Evolutionary conservation across 345 rosid species (phyloP).

Genomic region (Gossypium anomalum): DNA sequence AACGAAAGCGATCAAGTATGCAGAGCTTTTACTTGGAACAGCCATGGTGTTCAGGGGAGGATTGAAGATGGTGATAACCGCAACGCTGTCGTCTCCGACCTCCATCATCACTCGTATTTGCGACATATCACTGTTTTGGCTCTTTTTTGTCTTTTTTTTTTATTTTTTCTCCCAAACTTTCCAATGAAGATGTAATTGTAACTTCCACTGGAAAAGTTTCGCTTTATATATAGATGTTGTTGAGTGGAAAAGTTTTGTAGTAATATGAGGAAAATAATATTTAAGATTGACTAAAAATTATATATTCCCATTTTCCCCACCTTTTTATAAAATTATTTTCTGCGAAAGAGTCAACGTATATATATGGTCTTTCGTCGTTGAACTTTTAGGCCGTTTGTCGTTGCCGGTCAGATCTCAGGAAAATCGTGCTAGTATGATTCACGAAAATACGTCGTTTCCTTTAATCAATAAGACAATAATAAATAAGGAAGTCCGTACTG

Average conservation of each 20-base stretch:
- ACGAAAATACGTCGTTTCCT: too few species aligned
- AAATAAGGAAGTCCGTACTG: too few species aligned
- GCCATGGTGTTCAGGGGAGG: slow-evolving; percentile 95
- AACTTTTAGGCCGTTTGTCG: too few species aligned
- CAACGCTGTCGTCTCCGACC: slow-evolving; percentile 82
- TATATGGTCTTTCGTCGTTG: too few species aligned
- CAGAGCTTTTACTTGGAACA: slow-evolving; percentile 43
- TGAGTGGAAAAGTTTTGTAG: not conserved
- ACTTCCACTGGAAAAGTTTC: not conserved
- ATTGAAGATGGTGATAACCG: slow-evolving; percentile 69
- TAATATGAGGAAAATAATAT: too few species aligned
- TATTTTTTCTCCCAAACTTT: not conserved
- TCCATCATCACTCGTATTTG: slow-evolving; percentile 53
- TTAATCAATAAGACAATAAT: too few species aligned
- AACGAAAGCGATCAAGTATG: not conserved
- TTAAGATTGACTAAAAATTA: too few species aligned
- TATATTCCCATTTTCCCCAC: too few species aligned
- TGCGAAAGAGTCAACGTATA: too few species aligned
- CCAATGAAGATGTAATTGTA: not conserved
- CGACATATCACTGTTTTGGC: slow-evolving; percentile 38
- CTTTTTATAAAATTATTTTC: too few species aligned
- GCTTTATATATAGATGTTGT: not conserved
- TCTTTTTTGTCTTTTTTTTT: not conserved
- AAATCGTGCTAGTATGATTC: too few species aligned
- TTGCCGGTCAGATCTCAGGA: too few species aligned